Evolutionary conservation across 495 filamentous ascomycete species (phyloP).

Genomic region (Choiromyces venosus): DNA sequence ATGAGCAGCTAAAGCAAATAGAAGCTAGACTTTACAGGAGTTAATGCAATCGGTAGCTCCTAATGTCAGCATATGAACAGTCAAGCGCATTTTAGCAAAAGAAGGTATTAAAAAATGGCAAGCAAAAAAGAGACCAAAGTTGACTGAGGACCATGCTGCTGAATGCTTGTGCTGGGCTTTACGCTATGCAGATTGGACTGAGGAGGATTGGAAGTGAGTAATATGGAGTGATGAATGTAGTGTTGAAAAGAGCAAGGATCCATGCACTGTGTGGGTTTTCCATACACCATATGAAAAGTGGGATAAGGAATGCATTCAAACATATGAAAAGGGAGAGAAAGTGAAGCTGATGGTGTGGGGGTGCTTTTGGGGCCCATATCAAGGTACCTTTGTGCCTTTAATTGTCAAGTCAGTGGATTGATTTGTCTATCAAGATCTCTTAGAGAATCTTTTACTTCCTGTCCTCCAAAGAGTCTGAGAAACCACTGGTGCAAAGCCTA

Average conservation of each 20-base stretch:
- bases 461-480: too few relatives aligned
- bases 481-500: too few relatives aligned
- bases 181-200: too few relatives aligned
- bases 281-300: constrained; percentile 12
- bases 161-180: background rate
- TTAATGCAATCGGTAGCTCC: constrained; percentile 34
- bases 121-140: background rate
- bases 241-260: background rate
- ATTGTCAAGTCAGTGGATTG: too few relatives aligned
- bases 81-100: too few relatives aligned
- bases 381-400: constrained; percentile 4
- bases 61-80: too few relatives aligned
- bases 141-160: background rate
- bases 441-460: too few relatives aligned
- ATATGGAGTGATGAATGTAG: too few relatives aligned
- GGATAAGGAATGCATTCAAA: constrained; percentile 2
- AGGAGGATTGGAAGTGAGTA: too few relatives aligned
- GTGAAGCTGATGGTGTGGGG: background rate
- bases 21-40: too few relatives aligned
- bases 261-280: constrained; percentile 6
- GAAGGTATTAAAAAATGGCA: constrained; percentile 3
- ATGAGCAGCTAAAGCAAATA: background rate
- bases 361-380: constrained; percentile 3
- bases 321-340: background rate
- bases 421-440: too few relatives aligned